Evolutionary conservation across 345 rosid species (phyloP).

Genomic region (Citrus sp.): DNA sequence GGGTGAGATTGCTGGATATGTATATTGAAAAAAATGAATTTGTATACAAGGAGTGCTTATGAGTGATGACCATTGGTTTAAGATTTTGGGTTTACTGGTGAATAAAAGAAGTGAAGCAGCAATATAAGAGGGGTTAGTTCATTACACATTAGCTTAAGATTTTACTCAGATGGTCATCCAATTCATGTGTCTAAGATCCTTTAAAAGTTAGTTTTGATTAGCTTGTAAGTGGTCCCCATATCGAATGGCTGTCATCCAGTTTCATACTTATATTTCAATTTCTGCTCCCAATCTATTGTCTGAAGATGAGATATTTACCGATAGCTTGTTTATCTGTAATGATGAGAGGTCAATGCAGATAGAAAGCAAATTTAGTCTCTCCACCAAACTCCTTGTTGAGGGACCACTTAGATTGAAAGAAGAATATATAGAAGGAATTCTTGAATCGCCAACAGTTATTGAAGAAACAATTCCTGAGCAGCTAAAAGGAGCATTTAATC

Average conservation of each 20-base stretch:
- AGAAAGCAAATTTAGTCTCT: slow-evolving; percentile 66
- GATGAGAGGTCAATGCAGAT: slow-evolving; percentile 44
- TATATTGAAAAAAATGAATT: not conserved
- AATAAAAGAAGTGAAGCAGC: not conserved
- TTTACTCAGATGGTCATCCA: not conserved
- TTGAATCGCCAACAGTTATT: slow-evolving; percentile 74
- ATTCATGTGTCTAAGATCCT: not conserved
- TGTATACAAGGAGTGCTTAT: not conserved
- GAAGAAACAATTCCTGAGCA: slow-evolving; percentile 84
- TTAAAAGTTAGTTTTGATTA: not conserved
- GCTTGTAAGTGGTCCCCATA: not conserved
- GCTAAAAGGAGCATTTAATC: slow-evolving; percentile 71
- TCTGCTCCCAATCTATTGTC: not conserved
- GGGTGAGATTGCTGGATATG: not conserved
- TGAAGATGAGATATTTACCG: not conserved
- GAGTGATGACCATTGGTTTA: not conserved
- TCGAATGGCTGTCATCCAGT: not conserved
- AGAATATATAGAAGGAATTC: slow-evolving; percentile 73
- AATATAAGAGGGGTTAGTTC: not conserved
- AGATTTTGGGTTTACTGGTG: not conserved
- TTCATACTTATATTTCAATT: not conserved
- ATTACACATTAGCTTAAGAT: not conserved
- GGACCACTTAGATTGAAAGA: slow-evolving; percentile 95
- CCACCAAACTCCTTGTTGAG: slow-evolving; percentile 71
- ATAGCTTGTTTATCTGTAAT: not conserved